phyloP scores from a whole-genome alignment of 2,329 filamentous ascomycete species.

The Fusarium sp. region DNA sequence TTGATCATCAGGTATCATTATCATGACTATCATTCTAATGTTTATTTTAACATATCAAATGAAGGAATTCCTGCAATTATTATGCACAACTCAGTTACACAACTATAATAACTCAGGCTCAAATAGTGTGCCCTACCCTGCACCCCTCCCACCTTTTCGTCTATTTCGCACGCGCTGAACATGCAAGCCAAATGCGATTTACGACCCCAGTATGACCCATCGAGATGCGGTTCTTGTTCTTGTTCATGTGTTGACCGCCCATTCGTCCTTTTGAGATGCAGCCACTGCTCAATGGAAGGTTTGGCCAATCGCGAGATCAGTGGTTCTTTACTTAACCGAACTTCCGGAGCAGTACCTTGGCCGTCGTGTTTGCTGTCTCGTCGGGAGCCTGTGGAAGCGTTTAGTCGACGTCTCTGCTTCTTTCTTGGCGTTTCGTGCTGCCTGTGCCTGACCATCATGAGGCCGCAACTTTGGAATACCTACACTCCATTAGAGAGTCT shows the following conservation, averaged over 20 bases:
- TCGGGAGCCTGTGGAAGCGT: not conserved
- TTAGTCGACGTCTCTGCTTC: conserved; percentile 3
- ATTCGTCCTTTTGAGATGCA: conserved; percentile 37
- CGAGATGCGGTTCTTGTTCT: conserved; percentile 35
- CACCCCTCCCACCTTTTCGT: conserved; percentile 23
- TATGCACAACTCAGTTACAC: conserved; percentile 21
- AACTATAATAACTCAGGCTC: conserved; percentile 10
- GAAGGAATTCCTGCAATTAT: not conserved
- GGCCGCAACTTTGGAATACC: conserved; percentile 9
- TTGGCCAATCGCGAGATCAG: conserved; percentile 36
- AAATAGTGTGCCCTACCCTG: conserved; percentile 25
- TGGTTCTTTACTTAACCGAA: conserved; percentile 16
- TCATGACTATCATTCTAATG: conserved; percentile 3
- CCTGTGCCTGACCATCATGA: conserved; percentile 28
- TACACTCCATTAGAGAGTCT: not conserved
- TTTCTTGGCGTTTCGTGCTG: conserved; percentile 10
- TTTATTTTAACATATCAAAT: conserved; percentile 11
- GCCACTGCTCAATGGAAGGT: conserved; percentile 25
- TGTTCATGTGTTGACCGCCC: conserved; percentile 43
- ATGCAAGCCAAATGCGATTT: conserved; percentile 33
- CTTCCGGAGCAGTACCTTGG: conserved; percentile 2
- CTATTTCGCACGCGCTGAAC: conserved; percentile 30
- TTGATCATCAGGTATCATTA: conserved; percentile 7
- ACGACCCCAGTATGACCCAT: conserved; percentile 36
- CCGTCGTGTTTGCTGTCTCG: conserved; percentile 7